Evolutionary conservation across 352 stramenopile species (phyloP), one percentile per base, ranked within the genome.

Genomic region (Phytophthora brassicae): DNA sequence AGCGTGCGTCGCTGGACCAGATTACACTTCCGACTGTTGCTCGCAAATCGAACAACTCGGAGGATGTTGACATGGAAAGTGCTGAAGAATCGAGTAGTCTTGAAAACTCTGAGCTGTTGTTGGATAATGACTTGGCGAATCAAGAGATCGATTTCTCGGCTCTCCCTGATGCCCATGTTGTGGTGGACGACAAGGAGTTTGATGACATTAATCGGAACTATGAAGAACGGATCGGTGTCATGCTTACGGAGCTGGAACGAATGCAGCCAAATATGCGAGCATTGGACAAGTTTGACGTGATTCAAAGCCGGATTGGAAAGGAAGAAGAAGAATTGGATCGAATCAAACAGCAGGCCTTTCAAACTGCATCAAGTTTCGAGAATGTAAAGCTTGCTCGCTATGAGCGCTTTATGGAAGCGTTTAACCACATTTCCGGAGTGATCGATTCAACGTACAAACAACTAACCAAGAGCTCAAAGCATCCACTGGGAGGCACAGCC

Each of bases 241-340:
- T 96, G 45, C 62, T 87, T 0, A 74, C 81, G 2, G 87, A 97
- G 43, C 51, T 99, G 56, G 96, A 99, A 38, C 81, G 82, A 3
- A 99, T 99, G 79, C 89, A 97, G 48, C 97, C 97, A 4, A 99
- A 99, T 66, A 98, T 99, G 95, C 97, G 97, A 6, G 87, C 87
- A 0, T 53, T 94, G n/a, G 81, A 95, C 44, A 93, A 93, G 52
- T 95, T 89, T 36, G 84, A 92, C 42, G 84, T 90, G 55, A 94
- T 95, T 24, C 83, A 93, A 66, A 74, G 70, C 19, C 79, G 85
- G 31, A 92, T 95, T 50, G 68, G 72, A 1, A 86, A 81, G 22
- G 84, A 94, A 68, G 84, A 95, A 75, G 84, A 85, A 26, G 86
- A 90, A 42, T 46, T 95, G 12, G 86, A 93, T 20, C 52, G 74